These are phyloP conservation scores for Candida albicans DNA, from an alignment of 1,139 yeast genomes.

Conservation along the genomic window DNA sequence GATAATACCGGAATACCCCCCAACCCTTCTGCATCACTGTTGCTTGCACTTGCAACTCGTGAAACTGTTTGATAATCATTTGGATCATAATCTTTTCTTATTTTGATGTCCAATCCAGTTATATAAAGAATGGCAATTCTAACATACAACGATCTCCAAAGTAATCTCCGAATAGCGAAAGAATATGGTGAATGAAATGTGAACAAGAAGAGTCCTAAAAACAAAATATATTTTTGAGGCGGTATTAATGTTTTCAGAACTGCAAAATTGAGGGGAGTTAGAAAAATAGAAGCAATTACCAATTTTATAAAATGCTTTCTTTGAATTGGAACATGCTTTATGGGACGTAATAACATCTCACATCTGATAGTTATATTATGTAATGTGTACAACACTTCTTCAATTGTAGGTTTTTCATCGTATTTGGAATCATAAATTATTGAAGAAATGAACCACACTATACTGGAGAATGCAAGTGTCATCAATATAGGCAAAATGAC, in stretches of 20 bases:
- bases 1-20: slow-evolving; percentile 24
- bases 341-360: slow-evolving; percentile 46
- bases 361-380: slow-evolving; percentile 50
- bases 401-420: slow-evolving; percentile 55
- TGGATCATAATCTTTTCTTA: slow-evolving; percentile 18
- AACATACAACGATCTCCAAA: slow-evolving; percentile 56
- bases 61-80: slow-evolving; percentile 20
- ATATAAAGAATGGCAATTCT: slow-evolving; percentile 43
- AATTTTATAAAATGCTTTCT: slow-evolving; percentile 31
- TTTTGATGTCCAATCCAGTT: slow-evolving; percentile 46
- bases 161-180: slow-evolving; percentile 46
- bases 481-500: slow-evolving; percentile 41
- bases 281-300: slow-evolving; percentile 29
- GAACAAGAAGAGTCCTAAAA: slow-evolving; percentile 40
- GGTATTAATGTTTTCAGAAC: slow-evolving; percentile 36
- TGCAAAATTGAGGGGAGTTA: slow-evolving; percentile 51
- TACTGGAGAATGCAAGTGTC: slow-evolving; percentile 35
- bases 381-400: slow-evolving; percentile 53
- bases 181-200: slow-evolving; percentile 58
- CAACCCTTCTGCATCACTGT: slow-evolving; percentile 27
- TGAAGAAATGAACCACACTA: slow-evolving; percentile 49
- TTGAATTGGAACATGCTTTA: slow-evolving; percentile 32
- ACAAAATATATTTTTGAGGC: slow-evolving; percentile 37
- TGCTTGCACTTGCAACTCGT: slow-evolving; percentile 25
- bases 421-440: slow-evolving; percentile 42